Base-by-base conservation (phyloP, 495 filamentous ascomycete species). In the Hypomontagnella submonticulosa region DNA sequence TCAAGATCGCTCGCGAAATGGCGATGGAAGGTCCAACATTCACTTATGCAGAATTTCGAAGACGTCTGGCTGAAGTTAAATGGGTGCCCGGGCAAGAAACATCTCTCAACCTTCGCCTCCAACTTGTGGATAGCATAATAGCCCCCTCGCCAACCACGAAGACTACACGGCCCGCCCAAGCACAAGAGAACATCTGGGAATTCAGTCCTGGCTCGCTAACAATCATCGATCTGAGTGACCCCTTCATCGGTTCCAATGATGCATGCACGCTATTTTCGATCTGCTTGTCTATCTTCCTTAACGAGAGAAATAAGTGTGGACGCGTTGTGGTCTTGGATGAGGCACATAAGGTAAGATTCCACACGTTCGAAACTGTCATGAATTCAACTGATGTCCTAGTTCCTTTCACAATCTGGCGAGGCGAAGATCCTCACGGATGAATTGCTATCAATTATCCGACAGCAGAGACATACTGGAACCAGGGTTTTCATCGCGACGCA, bases 401-500 rank as follows among this genome's bases (percentile, higher is more conserved):
- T 79, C 62, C 75, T 86, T 71, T 78, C 75, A 2, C 47, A 72
- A 7, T 80, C 79, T 0, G 56, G 71, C 0, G 79, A 79, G 18
- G 77, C 84, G 2, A 61, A 69, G 12, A 59, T 63, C 0, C 82
- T 89, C 47, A 89, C 84, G 0, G 79, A 86, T 11, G 82, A 77
- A 4, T 73, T 89, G 9, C 68, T 89, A 0, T 80, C 79, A 0
- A 75, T 79, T 0, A 84, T 89, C 57, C 76, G 87, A 5, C 79
- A 80, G 37, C 85, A 89, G 61, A 81, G 87, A 13, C 86, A 89
- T 66, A 69, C 81, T 4, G 85, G 70, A 4, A 76, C 77, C 0
- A 78, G 86, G 3, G 75, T 88, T 16, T 54, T 89, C 16, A 83
- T 90, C 9, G 80, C 87, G 0, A 89, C 88, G 0, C 85, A 90